phyloP scores from a whole-genome alignment of 768 basidiomycete species.

The Kockovaella imperatae region DNA sequence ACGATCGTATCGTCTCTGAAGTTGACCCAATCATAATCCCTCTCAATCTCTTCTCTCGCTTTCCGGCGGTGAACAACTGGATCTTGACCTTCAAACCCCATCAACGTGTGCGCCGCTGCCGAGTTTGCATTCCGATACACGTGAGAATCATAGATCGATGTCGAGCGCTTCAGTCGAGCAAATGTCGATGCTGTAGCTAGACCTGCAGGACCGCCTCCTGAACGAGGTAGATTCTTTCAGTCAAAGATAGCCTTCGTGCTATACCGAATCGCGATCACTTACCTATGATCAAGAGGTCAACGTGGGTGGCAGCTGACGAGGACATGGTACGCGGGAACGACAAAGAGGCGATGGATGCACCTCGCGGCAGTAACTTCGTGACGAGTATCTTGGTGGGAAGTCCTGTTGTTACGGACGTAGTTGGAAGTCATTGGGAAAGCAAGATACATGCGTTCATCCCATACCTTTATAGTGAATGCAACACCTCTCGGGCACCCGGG shows the following conservation, averaged over 20 bases:
- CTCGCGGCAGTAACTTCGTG: too few relatives aligned
- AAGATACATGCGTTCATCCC: too few relatives aligned
- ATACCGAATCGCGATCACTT: too few relatives aligned
- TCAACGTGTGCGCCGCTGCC: conserved; percentile 16
- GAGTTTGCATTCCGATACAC: conserved; percentile 21
- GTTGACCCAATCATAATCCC: conserved; percentile 9
- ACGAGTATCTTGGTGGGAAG: too few relatives aligned
- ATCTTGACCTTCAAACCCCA: conserved; percentile 8
- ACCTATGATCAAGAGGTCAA: neutral
- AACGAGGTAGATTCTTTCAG: too few relatives aligned
- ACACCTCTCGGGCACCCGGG: too few relatives aligned
- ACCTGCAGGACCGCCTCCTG: conserved; percentile 40
- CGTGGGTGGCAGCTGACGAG: neutral
- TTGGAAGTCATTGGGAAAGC: too few relatives aligned
- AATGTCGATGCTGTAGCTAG: conserved; percentile 28
- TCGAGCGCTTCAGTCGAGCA: conserved; percentile 19
- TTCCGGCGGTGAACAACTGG: conserved; percentile 8
- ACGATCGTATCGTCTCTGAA: conserved; percentile 12
- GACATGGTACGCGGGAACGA: too few relatives aligned
- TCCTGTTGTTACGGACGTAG: too few relatives aligned
- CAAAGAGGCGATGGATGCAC: too few relatives aligned
- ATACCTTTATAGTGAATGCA: too few relatives aligned
- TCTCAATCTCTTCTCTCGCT: conserved; percentile 6
- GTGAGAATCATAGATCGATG: conserved; percentile 27
- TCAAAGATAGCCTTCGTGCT: too few relatives aligned